Percentiles rank a stretch among this genome's conserved stretches.
These are phyloP conservation scores for Prunus yedoensis DNA, from an alignment of 331 rosid genomes.

Conservation along the genomic window DNA sequence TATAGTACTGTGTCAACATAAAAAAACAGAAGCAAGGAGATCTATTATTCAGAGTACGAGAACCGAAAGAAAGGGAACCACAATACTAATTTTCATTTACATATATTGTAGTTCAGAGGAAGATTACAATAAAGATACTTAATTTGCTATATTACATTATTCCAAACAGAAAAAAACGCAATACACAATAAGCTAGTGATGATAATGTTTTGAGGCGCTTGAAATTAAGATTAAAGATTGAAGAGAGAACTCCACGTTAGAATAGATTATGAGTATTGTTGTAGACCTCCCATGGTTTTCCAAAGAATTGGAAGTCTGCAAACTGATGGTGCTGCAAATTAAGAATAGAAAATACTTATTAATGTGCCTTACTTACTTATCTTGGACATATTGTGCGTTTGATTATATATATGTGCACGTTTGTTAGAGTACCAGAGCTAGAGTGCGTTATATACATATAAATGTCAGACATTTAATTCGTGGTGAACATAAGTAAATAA, in stretches of 20 bases:
- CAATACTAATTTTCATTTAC: background rate
- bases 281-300: conserved; percentile 34
- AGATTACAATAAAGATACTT: background rate
- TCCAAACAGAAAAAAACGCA: conserved; percentile 16
- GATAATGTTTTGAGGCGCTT: background rate
- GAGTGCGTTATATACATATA: background rate
- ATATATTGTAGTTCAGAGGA: background rate
- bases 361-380: background rate
- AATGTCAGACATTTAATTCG: too few relatives aligned
- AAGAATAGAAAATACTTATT: background rate
- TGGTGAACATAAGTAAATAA: background rate
- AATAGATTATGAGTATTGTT: conserved; percentile 23
- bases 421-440: background rate
- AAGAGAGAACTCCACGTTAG: conserved; percentile 10
- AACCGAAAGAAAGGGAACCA: too few relatives aligned
- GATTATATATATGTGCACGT: conserved; percentile 1
- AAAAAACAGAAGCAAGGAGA: background rate
- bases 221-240: background rate
- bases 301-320: conserved; percentile 39
- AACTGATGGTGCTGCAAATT: conserved; percentile 67
- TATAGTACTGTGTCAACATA: background rate
- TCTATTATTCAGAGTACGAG: too few relatives aligned
- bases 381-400: background rate
- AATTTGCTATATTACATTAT: conserved; percentile 19
- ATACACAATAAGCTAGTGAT: background rate